These are phyloP conservation scores for Lodderomyces beijingensis DNA, from an alignment of 1,139 yeast genomes.

Conservation along the genomic window DNA sequence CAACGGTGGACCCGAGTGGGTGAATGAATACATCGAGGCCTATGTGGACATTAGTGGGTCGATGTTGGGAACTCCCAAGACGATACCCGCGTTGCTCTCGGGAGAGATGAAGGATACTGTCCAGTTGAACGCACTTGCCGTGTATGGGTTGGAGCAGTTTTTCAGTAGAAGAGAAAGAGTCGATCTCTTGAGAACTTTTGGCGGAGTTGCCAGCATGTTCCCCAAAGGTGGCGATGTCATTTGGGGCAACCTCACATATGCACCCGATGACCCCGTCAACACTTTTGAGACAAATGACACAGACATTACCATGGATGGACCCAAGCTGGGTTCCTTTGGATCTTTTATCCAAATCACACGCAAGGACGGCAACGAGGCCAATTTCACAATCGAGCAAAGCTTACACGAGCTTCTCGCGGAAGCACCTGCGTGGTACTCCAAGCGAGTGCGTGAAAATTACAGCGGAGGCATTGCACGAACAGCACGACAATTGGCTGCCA, in stretches of 20 bases:
- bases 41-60: slow-evolving; percentile 87
- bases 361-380: slow-evolving; percentile 18
- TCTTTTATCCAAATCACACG: slow-evolving; percentile 63
- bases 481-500: slow-evolving; percentile 51
- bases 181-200: slow-evolving; percentile 80
- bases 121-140: slow-evolving; percentile 86
- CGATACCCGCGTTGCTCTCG: slow-evolving; percentile 82
- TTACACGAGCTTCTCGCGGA: slow-evolving; percentile 60
- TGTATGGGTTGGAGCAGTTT: slow-evolving; percentile 90
- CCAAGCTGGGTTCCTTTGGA: slow-evolving; percentile 52
- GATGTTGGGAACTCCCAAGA: slow-evolving; percentile 87
- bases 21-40: slow-evolving; percentile 74
- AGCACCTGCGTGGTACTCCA: slow-evolving; percentile 73
- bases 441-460: slow-evolving; percentile 63
- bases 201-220: slow-evolving; percentile 91
- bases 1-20: slow-evolving; percentile 87
- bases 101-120: slow-evolving; percentile 99
- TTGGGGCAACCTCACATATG: slow-evolving; percentile 69
- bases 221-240: slow-evolving; percentile 91
- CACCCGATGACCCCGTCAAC: slow-evolving; percentile 59
- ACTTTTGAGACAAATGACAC: slow-evolving; percentile 19
- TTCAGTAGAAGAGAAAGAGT: slow-evolving; percentile 86
- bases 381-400: slow-evolving; percentile 62
- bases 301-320: slow-evolving; percentile 10
- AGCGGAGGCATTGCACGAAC: slow-evolving; percentile 73